These are phyloP conservation scores for Phytopythium oedochilum DNA, from an alignment of 352 stramenopile species.

Conservation along the genomic window DNA sequence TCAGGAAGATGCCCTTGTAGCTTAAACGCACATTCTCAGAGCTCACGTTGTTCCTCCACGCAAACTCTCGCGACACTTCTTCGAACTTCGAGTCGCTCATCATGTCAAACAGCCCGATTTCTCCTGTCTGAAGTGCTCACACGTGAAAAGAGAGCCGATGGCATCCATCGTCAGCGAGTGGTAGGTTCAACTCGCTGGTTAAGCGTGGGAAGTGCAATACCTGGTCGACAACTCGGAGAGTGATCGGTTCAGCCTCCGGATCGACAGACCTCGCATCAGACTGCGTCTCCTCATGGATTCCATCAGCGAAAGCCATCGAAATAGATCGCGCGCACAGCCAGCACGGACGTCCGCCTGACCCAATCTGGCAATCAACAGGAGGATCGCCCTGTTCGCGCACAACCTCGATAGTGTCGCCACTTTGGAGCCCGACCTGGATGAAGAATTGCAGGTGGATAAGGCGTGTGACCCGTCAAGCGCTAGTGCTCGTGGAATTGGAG, in stretches of 20 bases:
- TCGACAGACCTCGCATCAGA: background rate
- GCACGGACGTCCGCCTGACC: background rate
- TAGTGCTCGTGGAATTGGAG: too few species aligned
- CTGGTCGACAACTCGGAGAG: background rate
- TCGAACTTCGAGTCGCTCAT: background rate
- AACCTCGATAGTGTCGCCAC: background rate
- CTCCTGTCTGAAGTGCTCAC: background rate
- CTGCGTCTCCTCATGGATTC: background rate
- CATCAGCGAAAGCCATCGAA: background rate
- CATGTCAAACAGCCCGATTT: background rate
- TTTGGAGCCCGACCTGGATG: background rate
- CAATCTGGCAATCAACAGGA: background rate
- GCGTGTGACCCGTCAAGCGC: background rate
- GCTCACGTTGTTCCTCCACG: background rate
- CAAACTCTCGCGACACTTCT: background rate
- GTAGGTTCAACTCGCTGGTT: background rate
- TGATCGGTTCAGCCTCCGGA: background rate
- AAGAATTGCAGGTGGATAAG: background rate
- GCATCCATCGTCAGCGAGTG: background rate
- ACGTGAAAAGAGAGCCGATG: background rate
- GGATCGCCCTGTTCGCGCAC: background rate
- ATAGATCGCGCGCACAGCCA: background rate
- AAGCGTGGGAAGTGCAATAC: background rate
- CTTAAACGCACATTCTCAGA: background rate
- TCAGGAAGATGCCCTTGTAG: background rate